Evolutionary conservation across 176 grass and related monocot genomes (phyloP).

Genomic region (Cenchrus fungigraminus): DNA sequence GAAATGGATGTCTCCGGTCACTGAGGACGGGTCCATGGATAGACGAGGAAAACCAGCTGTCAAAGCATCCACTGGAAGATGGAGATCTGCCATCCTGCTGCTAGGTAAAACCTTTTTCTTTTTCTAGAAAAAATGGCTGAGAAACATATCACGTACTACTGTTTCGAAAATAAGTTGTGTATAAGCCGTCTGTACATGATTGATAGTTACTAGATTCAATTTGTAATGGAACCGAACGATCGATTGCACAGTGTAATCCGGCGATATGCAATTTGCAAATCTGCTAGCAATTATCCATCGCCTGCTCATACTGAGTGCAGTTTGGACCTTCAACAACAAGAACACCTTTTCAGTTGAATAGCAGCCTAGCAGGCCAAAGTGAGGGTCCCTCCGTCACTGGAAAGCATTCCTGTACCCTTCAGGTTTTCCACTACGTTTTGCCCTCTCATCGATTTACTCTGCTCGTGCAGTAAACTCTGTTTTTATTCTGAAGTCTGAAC

Average conservation of each 20-base stretch:
- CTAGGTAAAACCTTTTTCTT: slow-evolving; percentile 50
- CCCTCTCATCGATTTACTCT: slow-evolving; percentile 15
- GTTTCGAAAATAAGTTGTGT: not conserved
- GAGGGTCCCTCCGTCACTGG: slow-evolving; percentile 11
- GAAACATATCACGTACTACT: not conserved
- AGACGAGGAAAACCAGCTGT: slow-evolving; percentile 64
- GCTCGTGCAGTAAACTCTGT: not conserved
- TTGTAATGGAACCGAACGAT: not conserved
- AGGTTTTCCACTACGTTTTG: slow-evolving; percentile 29
- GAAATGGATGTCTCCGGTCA: slow-evolving; percentile 44
- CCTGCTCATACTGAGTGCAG: slow-evolving; percentile 19
- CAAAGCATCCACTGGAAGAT: slow-evolving; percentile 62
- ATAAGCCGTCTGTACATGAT: not conserved
- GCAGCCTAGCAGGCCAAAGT: slow-evolving; percentile 19
- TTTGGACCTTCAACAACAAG: slow-evolving; percentile 27
- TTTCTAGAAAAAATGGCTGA: not conserved
- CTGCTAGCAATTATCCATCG: slow-evolving; percentile 9
- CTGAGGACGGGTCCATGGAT: slow-evolving; percentile 77
- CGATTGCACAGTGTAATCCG: not conserved
- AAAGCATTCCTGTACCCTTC: slow-evolving; percentile 22
- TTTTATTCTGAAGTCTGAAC: not conserved
- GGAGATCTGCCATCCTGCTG: slow-evolving; percentile 64
- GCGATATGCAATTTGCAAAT: not conserved
- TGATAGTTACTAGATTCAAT: not conserved
- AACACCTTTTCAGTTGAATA: slow-evolving; percentile 20